Evolutionary conservation across 208 protist genomes (phyloP), one percentile per base, ranked within the genome.

Genomic region (Crithidia acanthocephali): DNA sequence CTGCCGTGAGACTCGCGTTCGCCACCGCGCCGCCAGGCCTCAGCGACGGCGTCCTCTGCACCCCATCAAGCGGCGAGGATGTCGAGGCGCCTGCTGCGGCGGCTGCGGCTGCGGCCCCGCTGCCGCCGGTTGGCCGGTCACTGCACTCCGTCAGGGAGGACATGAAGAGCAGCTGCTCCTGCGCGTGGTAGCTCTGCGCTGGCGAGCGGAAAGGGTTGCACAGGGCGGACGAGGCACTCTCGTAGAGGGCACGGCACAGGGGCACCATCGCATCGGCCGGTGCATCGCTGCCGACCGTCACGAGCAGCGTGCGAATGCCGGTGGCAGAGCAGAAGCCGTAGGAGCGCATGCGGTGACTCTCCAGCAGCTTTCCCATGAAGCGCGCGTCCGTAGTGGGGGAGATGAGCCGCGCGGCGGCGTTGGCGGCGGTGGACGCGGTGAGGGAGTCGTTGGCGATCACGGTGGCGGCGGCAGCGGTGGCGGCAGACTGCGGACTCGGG

Each of bases 241-340:
- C 91, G 76, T 94, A 94, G 1, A 92, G 68, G 23, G 87, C 59
- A 16, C 91, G 85, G 74, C 88, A 93, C 7, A 96, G 67, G n/a
- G 91, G 91, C 73, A 93, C 64, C 60, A 96, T 83, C 51, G 91
- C 91, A 66, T 96, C 91, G 5, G 79, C 51, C 8, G 87, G 85
- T 6, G 85, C 83, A 25, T 81, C 74, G 51, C 63, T 50, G 22
- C 91, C 88, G 13, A 94, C 84, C 52, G 86, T 91, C 27, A 91
- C 80, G 35, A 96, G 72, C 10, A 96, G 68, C 18, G 86, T 89
- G 20, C 68, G 74, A 32, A 94, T 83, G 9, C 91, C 84, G 5
- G 87, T 91, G 57, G 79, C 91, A 25, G 87, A 91, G 72, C 84
- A 79, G 71, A 94, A 92, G 57, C 88, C 91, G 68, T 90, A 94